Conservation (phyloP, 495 filamentous ascomycete genomes). For the Neurospora africana region DNA sequence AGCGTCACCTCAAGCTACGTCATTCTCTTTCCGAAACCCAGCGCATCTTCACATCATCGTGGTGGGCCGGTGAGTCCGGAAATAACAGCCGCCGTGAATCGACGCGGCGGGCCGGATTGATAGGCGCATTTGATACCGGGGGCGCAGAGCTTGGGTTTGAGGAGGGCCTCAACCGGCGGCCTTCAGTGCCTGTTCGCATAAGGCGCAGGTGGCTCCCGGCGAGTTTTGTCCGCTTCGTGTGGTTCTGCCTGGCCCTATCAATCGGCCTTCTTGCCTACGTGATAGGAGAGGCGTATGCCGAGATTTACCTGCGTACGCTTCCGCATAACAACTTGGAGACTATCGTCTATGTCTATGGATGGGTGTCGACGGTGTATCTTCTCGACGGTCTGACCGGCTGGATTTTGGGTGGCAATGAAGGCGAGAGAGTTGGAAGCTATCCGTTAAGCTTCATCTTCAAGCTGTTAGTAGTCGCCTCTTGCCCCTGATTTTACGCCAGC, state of each 20-base stretch:
- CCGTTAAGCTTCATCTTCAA: conserved; percentile 56
- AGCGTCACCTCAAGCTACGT: conserved; percentile 44
- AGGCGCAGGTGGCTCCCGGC: conserved; percentile 44
- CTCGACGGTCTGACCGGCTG: conserved; percentile 50
- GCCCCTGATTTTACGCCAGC: neutral
- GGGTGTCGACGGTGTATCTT: conserved; percentile 51
- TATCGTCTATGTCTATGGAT: conserved; percentile 54
- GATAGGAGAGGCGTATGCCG: conserved; percentile 54
- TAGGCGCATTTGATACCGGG: conserved; percentile 7
- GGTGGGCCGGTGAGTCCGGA: conserved; percentile 45
- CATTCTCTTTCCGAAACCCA: conserved; percentile 50
- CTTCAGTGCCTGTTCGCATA: conserved; percentile 24
- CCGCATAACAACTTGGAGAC: conserved; percentile 54
- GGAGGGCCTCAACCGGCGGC: conserved; percentile 10
- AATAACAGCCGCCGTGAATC: conserved; percentile 27
- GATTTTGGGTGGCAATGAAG: conserved; percentile 49
- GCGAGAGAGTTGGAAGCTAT: conserved; percentile 51
- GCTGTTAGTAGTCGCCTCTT: conserved; percentile 31
- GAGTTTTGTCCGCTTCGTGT: conserved; percentile 54
- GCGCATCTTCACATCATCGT: conserved; percentile 49
- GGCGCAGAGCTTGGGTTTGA: conserved; percentile 16
- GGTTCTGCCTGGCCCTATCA: conserved; percentile 52
- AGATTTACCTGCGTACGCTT: conserved; percentile 52
- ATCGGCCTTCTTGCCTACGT: conserved; percentile 51
- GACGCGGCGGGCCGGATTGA: conserved; percentile 13